These are phyloP conservation scores for Spongispora temasekensis DNA, from an alignment of 1,284 basidiomycete species.

Conservation along the genomic window DNA sequence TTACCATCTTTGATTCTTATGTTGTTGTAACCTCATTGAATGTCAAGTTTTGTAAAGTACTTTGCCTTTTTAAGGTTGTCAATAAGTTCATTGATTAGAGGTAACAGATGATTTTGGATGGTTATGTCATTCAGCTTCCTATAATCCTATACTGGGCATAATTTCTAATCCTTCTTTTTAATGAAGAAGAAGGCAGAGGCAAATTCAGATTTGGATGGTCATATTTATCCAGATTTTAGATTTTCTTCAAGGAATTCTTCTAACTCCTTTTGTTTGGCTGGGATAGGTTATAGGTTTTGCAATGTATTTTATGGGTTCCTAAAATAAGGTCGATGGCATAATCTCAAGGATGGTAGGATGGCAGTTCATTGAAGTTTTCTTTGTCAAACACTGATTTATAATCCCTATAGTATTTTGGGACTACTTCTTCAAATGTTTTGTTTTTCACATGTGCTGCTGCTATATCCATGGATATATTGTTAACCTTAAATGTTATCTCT, in stretches of 20 bases:
- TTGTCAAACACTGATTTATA: no score
- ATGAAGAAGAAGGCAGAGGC: not conserved
- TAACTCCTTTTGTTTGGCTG: not conserved
- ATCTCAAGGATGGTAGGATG: not conserved
- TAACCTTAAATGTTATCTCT: no score
- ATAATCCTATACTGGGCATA: no score
- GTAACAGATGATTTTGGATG: no score
- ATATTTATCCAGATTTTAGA: not conserved
- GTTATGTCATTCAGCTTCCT: no score
- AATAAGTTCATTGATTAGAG: not conserved
- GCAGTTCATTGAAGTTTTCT: no score
- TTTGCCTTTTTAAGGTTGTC: not conserved
- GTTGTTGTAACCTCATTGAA: not conserved
- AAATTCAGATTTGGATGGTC: not conserved
- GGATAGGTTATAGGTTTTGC: not conserved
- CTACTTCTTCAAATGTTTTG: no score
- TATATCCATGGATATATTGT: no score
- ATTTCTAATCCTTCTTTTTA: no score
- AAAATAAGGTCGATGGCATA: not conserved
- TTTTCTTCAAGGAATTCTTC: not conserved
- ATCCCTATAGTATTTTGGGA: no score
- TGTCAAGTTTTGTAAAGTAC: not conserved
- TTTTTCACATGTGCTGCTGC: no score
- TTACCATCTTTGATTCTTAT: not conserved
- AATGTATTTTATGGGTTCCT: not conserved